Conservation (phyloP, 2,329 filamentous ascomycete species). For the Sporothrix luriei region DNA sequence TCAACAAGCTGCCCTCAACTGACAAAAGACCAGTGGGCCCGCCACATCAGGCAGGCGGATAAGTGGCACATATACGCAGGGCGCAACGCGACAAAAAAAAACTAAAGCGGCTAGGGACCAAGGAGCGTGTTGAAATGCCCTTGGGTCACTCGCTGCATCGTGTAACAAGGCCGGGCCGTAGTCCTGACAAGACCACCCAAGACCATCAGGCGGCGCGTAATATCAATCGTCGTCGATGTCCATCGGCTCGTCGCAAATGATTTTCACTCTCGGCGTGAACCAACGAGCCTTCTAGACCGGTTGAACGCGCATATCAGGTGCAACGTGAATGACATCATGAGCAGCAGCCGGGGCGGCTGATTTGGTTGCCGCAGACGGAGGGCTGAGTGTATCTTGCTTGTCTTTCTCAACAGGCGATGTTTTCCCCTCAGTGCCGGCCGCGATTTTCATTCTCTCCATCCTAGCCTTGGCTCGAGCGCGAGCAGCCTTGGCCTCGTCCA, state of each 20-base stretch:
- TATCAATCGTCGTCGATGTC: neutral
- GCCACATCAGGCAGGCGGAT: neutral
- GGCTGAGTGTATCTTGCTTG: neutral
- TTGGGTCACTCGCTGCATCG: neutral
- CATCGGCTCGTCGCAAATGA: neutral
- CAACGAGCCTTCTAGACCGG: constrained; percentile 19
- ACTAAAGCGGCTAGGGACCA: neutral
- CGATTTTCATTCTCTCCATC: neutral
- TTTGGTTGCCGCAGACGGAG: neutral
- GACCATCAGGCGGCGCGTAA: neutral
- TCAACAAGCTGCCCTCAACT: neutral
- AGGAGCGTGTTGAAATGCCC: neutral
- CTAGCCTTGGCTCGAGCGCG: neutral
- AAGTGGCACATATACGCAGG: neutral
- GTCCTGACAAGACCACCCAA: neutral
- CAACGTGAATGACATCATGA: constrained; percentile 23
- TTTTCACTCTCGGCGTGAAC: neutral
- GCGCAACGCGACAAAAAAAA: neutral
- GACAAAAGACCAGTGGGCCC: neutral
- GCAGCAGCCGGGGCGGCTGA: neutral
- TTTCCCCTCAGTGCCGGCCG: neutral
- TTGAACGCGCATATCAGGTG: neutral
- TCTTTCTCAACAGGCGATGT: neutral
- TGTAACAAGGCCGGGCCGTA: neutral
- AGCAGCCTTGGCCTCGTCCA: constrained; percentile 2